Conservation (phyloP, 306 rosid species). For the Malus fusca region DNA sequence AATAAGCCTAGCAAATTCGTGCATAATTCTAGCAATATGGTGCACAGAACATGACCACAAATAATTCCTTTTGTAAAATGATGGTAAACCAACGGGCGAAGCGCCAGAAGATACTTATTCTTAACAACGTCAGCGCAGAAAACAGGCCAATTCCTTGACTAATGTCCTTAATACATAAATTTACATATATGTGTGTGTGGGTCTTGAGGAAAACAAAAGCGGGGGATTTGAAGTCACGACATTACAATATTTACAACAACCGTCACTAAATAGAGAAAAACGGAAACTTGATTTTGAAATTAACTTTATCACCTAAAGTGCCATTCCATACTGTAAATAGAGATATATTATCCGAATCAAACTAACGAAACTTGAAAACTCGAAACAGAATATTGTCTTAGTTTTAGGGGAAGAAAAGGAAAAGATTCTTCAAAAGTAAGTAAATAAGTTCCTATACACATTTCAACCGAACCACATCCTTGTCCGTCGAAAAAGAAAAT, state of each 20-base stretch:
- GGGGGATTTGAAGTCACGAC: too few relatives aligned
- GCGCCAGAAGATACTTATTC: not conserved
- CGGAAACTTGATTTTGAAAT: not conserved
- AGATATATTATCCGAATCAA: not conserved
- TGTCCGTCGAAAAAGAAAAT: not conserved
- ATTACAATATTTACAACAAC: not conserved
- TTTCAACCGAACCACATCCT: not conserved
- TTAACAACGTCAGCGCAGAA: not conserved
- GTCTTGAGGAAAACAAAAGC: too few relatives aligned
- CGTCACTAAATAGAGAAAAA: not conserved
- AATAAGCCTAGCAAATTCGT: not conserved
- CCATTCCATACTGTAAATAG: not conserved
- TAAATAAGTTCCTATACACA: not conserved
- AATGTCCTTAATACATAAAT: not conserved
- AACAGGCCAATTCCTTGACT: not conserved
- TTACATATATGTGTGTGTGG: too few relatives aligned
- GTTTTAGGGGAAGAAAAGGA: not conserved
- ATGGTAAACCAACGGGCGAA: not conserved
- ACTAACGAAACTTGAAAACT: not conserved
- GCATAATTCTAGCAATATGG: not conserved
- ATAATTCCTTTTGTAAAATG: not conserved
- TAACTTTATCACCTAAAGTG: not conserved
- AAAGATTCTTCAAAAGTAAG: not conserved
- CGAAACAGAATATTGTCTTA: too few relatives aligned
- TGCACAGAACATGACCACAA: not conserved